Base-by-base conservation (phyloP, 768 basidiomycete species). In the Tricholoma terreum region DNA sequence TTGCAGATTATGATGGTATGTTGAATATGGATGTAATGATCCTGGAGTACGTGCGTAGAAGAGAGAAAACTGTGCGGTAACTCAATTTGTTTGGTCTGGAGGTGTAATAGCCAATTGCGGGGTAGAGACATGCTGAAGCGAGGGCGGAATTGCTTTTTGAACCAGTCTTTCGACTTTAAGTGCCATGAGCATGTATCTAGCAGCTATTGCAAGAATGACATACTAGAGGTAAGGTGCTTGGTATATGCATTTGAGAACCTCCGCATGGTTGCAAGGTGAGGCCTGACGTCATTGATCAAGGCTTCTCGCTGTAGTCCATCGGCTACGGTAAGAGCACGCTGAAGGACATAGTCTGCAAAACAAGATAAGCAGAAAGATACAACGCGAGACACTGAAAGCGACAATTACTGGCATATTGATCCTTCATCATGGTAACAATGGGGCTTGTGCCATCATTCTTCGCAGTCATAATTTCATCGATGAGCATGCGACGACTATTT, bases 401-500 rank as follows among this genome's bases (percentile, higher is more conserved):
- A 12, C 12, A 82, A 92, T 67, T 67, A 94, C 88, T 94, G 50
- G 87, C 92, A 72, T 83, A 94, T 64, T 91, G 90, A 67, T 96
- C 92, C 73, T 90, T 90, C 83, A 95, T 90, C 79, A 84, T 77
- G 71, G 84, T 82, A 2, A 81, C 80, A 58, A 90, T 80, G 24
- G 92, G 80, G 59, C 80, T 87, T 50, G 84, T 75, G 4, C 89
- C 89, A 61, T 92, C 87, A 27, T 78, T 74, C 59, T 80, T 81
- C 11, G 80, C 74, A 2, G 75, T 70, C 75, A 96, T 82, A 55
- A 98, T 84, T 71, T 97, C 95, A 24, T 92, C 85, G 57, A 98
- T 84, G 42, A 98, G 75, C 34, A 72, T 69, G 8, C 80, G 81
- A 45, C 92, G 86, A 59, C 80, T 86, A 9, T 87, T 85, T 0